Percentiles rank a stretch among this genome's conserved stretches.
Conservation (phyloP, 2,329 filamentous ascomycete genomes). For the Colletotrichum australisinense region DNA sequence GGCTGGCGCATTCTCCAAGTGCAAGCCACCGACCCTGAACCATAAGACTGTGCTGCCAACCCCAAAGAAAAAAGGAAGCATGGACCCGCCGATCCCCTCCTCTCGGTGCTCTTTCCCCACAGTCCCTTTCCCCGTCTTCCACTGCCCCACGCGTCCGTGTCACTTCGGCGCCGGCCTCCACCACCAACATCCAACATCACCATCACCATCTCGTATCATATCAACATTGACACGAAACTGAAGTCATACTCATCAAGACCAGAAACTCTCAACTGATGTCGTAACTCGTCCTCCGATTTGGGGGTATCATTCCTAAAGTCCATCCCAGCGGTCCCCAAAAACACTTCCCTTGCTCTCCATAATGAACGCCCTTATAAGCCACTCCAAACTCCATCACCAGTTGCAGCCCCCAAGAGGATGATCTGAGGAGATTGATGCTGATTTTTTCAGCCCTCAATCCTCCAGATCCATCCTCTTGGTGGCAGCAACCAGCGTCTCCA, state of each 20-base stretch:
- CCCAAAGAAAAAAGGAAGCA: constrained; percentile 13
- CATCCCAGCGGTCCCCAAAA: background rate
- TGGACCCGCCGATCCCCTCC: constrained; percentile 31
- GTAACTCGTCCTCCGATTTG: background rate
- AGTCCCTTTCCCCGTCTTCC: background rate
- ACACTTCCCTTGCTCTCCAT: background rate
- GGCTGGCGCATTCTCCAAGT: background rate
- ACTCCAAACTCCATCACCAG: background rate
- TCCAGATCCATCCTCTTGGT: constrained; percentile 23
- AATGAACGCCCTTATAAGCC: background rate
- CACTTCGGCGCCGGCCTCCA: background rate
- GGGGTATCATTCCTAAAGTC: background rate
- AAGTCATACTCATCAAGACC: background rate
- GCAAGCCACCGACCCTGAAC: background rate
- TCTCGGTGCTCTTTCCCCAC: constrained; percentile 9
- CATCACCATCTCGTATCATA: no score
- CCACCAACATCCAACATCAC: background rate
- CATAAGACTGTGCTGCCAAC: background rate
- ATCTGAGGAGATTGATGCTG: background rate
- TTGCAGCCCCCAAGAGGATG: background rate
- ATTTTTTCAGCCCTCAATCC: background rate
- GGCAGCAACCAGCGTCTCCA: constrained; percentile 28
- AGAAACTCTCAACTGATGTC: background rate
- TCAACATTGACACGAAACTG: no score
- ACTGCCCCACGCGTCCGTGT: constrained; percentile 21